Percentiles rank a stretch among this genome's conserved stretches.
Evolutionary conservation across 176 grass and related monocot genomes (phyloP).

Genomic region (Aegilops longissima): DNA sequence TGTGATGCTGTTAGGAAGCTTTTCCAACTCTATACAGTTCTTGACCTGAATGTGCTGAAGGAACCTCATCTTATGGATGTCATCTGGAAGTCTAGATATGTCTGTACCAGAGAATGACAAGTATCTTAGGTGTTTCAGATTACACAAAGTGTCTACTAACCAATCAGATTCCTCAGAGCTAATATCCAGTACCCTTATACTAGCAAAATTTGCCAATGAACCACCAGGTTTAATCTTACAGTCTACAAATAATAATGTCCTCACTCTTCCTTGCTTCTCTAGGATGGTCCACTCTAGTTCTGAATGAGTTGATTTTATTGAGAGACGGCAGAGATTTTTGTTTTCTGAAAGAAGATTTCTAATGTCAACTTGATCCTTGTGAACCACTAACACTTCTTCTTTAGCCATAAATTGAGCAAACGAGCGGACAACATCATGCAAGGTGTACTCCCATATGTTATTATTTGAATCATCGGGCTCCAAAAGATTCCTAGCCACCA

Average conservation of each 20-base stretch:
- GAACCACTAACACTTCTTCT: neutral
- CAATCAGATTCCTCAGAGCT: neutral
- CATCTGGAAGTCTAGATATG: neutral
- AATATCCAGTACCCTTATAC: neutral
- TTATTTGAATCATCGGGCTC: neutral
- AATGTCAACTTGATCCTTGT: neutral
- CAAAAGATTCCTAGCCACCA: neutral
- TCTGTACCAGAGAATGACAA: neutral
- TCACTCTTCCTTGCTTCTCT: neutral
- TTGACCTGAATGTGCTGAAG: neutral
- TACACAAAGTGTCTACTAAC: neutral
- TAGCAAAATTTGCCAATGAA: neutral
- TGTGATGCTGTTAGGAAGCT: neutral
- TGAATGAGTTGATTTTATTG: neutral
- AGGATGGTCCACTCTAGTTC: neutral
- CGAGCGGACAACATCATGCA: neutral
- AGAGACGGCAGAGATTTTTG: neutral
- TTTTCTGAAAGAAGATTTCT: neutral
- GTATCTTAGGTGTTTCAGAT: neutral
- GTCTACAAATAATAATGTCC: neutral
- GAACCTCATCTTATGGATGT: conserved; percentile 6
- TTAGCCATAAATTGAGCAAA: conserved; percentile 12
- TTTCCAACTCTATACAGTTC: neutral
- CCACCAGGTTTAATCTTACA: neutral
- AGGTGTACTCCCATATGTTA: neutral